Base-by-base conservation (phyloP, 2,329 filamentous ascomycete genomes). In the Blastomyces emzantsi region DNA sequence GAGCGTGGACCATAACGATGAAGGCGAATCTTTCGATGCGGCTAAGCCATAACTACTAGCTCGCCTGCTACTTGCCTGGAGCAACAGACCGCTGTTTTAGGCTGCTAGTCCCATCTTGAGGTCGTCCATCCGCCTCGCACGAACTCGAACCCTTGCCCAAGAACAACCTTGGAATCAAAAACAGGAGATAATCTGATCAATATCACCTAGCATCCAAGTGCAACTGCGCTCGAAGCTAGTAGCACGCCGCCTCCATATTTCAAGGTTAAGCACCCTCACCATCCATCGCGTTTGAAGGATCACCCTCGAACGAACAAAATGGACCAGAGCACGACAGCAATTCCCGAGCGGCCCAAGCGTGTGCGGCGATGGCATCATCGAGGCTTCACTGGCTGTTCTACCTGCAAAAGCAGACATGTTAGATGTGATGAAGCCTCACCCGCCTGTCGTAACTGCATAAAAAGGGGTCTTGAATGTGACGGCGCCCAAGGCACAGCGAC, bases 301-400 rank as follows among this genome's bases (percentile, higher is more conserved):
- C 19, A 6, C 49, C 30, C 15, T 52, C 13, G 15, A 30, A 52
- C 25, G 11, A 52, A 52, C 13, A 30, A 9, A 1, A 52, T 52
- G 49, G 25, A 52, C 22, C 4, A 25, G 15, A 30, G 15, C 25
- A 17, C 25, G 49, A 22, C 25, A 36, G 19, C 33, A 22, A n/a
- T 65, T 59, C 66, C 69, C 59, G 67, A 71, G 57, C 68, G 69
- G 19, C 68, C 70, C 55, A 75, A 74, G 64, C 73, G 73, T 62
- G 71, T 74, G 57, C 73, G 73, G 33, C 69, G 72, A 68, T 77
- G 75, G 75, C 75, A 77, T 67, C 75, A 76, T 56, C 74, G 75
- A 41, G 75, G 75, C 9, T 77, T 77, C 62, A 77, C 75, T 0
- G 75, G 76, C 11, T 78, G 76, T 63, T 73, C 73, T 43, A 77